Percentiles rank a stretch among this genome's conserved stretches.
These are phyloP conservation scores for Heliamphora exappendiculata DNA, from an alignment of 148 eudicot species.

Conservation along the genomic window DNA sequence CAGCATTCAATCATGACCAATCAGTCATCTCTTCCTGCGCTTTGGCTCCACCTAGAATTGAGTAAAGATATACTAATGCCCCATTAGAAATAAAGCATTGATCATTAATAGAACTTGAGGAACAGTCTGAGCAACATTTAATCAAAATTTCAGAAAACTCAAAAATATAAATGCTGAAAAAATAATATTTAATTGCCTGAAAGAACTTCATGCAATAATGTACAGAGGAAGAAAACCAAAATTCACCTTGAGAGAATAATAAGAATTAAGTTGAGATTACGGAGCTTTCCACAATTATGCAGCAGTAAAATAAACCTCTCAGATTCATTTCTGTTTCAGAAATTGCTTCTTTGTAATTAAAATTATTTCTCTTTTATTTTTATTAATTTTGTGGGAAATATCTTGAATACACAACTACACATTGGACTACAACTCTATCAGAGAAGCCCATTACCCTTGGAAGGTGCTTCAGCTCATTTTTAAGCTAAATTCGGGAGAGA, in stretches of 20 bases:
- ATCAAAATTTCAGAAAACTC: neutral
- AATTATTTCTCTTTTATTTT: too few relatives aligned
- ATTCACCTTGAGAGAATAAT: neutral
- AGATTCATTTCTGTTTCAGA: neutral
- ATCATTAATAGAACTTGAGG: neutral
- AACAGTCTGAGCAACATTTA: neutral
- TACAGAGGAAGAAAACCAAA: too few relatives aligned
- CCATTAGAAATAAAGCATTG: neutral
- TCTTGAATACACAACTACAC: too few relatives aligned
- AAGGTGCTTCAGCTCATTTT: too few relatives aligned
- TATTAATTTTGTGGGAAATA: too few relatives aligned
- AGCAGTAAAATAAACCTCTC: neutral
- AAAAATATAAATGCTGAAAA: too few relatives aligned
- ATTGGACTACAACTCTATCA: too few relatives aligned
- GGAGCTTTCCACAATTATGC: neutral
- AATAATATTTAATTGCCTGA: too few relatives aligned
- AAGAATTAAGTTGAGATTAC: neutral
- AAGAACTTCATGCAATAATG: too few relatives aligned
- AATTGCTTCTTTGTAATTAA: neutral
- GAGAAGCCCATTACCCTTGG: too few relatives aligned
- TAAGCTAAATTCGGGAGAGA: too few relatives aligned
- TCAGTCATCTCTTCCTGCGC: conserved; percentile 35
- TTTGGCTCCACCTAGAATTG: conserved; percentile 32
- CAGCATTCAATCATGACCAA: neutral
- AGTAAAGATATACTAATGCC: neutral